Evolutionary conservation across 345 rosid species (phyloP).

Genomic region (Linum usitatissimum): DNA sequence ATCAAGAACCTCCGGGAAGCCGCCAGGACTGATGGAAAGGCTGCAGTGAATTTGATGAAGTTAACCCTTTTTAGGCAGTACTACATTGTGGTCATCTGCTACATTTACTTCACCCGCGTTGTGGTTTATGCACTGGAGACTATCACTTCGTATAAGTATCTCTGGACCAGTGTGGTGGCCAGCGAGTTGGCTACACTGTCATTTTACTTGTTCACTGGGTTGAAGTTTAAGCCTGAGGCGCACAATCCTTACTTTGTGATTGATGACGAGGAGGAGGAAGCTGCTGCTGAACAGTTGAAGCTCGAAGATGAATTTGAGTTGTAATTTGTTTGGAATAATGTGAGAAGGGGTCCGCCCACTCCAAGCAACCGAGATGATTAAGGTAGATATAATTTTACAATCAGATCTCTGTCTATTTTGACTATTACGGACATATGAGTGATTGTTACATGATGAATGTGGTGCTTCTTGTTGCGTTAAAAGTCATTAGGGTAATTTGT

Average conservation of each 20-base stretch:
- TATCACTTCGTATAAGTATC: conserved; percentile 76
- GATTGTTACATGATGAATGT: neutral
- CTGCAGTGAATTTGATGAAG: conserved; percentile 87
- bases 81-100: conserved; percentile 89
- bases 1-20: conserved; percentile 94
- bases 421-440: neutral
- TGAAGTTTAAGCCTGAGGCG: conserved; percentile 79
- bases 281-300: conserved; percentile 87
- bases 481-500: neutral
- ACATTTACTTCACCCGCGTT: conserved; percentile 87
- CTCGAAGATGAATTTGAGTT: conserved; percentile 95
- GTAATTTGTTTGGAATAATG: conserved; percentile 24
- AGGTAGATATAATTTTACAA: conserved; percentile 19
- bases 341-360: conserved; percentile 8
- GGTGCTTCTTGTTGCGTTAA: conserved; percentile 1
- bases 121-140: conserved; percentile 83
- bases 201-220: conserved; percentile 82
- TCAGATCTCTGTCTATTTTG: conserved; percentile 1
- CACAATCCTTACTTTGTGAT: conserved; percentile 90
- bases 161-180: conserved; percentile 87
- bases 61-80: conserved; percentile 88
- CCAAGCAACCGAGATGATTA: neutral
- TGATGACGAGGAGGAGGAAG: conserved; percentile 97
- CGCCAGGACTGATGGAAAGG: conserved; percentile 86
- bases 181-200: conserved; percentile 81